Percentiles rank a stretch among this genome's conserved stretches.
Evolutionary conservation across 257 asterid species (phyloP).

Genomic region (Fraxinus pennsylvanica): DNA sequence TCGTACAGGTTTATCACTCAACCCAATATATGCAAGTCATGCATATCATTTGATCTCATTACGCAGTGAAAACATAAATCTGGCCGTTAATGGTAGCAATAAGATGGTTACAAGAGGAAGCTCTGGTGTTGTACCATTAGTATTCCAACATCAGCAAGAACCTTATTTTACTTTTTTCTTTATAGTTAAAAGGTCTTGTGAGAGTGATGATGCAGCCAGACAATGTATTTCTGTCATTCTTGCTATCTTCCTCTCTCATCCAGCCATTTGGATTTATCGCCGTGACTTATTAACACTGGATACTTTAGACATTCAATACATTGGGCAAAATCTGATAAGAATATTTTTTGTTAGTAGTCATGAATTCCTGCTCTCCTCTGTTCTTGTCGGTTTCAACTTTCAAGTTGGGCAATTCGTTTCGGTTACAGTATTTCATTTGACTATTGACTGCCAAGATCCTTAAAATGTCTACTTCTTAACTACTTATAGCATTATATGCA

Average conservation of each 20-base stretch:
- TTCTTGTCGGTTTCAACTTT: not conserved
- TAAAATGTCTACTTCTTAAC: not conserved
- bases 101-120: conserved; percentile 17
- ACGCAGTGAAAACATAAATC: not conserved
- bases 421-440: not conserved
- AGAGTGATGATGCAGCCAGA: conserved; percentile 10
- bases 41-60: conserved; percentile 12
- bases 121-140: conserved; percentile 17
- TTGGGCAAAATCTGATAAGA: not conserved
- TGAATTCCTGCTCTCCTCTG: not conserved
- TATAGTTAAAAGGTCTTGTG: conserved; percentile 2
- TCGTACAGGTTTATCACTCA: conserved; percentile 74
- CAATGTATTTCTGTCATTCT: not conserved
- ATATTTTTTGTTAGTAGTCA: not conserved
- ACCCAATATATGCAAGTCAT: conserved; percentile 15
- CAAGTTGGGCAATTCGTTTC: not conserved
- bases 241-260: not conserved
- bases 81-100: not conserved
- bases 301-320: not conserved
- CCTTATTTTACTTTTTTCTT: not conserved
- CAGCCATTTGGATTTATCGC: not conserved
- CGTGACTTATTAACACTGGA: not conserved
- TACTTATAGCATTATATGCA: not conserved
- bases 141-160: conserved; percentile 1
- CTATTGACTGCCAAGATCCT: not conserved